phyloP scores from a whole-genome alignment of 345 rosid genomes.

The Syzygium jambos region DNA sequence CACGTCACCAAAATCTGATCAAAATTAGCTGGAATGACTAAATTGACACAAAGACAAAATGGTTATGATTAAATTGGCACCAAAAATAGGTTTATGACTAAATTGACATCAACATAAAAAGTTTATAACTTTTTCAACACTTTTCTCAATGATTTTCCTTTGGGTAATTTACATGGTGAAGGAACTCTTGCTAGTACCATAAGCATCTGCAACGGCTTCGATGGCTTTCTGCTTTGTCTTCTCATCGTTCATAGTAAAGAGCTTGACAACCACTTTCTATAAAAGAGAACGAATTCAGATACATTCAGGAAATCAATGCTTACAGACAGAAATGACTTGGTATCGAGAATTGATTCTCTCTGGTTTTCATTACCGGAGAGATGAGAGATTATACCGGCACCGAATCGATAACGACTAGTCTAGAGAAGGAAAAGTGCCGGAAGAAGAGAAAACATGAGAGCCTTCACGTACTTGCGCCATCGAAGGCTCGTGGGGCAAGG shows the following conservation, averaged over 20 bases:
- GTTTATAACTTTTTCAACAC: no score
- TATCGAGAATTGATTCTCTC: background rate
- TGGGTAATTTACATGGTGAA: background rate
- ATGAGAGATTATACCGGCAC: background rate
- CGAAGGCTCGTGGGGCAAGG: background rate
- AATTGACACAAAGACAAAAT: no score
- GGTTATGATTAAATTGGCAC: no score
- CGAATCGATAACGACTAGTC: background rate
- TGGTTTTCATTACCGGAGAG: background rate
- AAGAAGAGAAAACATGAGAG: background rate
- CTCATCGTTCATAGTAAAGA: constrained; percentile 14
- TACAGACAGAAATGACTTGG: background rate
- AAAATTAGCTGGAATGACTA: no score
- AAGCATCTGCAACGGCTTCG: constrained; percentile 24
- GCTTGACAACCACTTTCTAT: constrained; percentile 23
- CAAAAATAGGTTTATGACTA: no score
- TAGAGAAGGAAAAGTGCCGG: background rate
- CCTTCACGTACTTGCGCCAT: background rate
- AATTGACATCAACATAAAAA: no score
- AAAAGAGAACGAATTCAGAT: background rate
- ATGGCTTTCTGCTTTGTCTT: constrained; percentile 42
- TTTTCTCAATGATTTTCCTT: background rate
- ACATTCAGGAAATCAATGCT: background rate
- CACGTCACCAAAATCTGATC: no score
- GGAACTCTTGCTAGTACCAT: constrained; percentile 2